Evolutionary conservation across 768 basidiomycete species (phyloP).

Genomic region (Mycena leptocephala): DNA sequence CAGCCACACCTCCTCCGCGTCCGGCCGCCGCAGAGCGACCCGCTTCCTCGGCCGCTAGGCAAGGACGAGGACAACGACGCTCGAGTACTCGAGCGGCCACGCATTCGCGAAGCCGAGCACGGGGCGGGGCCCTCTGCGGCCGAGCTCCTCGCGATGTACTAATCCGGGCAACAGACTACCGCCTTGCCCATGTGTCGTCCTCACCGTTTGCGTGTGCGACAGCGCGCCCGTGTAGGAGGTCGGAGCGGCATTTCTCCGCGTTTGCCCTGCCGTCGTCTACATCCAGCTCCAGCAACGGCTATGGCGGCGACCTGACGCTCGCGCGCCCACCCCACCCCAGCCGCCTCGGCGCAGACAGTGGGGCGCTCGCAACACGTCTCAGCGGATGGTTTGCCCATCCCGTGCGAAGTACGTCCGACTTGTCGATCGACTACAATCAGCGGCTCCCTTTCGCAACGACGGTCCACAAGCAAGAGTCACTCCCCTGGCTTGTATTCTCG

Average conservation of each 20-base stretch:
- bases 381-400: constrained; percentile 25
- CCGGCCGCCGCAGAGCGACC: background rate
- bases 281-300: background rate
- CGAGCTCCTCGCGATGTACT: background rate
- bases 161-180: background rate
- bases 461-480: too few species aligned
- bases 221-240: constrained; percentile 1
- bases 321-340: background rate
- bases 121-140: background rate
- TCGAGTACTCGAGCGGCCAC: background rate
- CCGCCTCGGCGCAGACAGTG: constrained; percentile 5
- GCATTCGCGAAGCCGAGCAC: background rate
- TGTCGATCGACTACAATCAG: background rate
- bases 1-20: background rate
- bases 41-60: background rate
- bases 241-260: background rate
- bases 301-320: background rate
- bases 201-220: background rate
- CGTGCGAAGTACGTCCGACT: constrained; percentile 4
- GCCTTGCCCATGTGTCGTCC: background rate
- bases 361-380: background rate
- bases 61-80: background rate
- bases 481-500: too few species aligned
- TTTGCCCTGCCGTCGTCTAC: background rate
- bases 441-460: background rate